Evolutionary conservation across 345 rosid species (phyloP).

Genomic region (Populus euphratica): DNA sequence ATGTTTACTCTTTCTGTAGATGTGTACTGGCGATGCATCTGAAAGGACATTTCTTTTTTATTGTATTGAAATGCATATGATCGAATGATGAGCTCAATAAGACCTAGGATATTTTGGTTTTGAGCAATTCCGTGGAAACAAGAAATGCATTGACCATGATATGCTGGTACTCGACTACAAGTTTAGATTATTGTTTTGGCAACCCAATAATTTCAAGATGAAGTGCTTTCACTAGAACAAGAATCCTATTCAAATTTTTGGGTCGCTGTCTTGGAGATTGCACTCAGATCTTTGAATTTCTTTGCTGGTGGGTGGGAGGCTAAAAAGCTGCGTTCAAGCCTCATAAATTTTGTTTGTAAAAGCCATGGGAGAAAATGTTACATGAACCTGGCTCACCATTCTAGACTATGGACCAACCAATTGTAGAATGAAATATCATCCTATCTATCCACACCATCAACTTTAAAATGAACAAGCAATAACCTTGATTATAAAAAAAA

Average conservation of each 20-base stretch:
- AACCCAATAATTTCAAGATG: background rate
- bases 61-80: background rate
- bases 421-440: no score
- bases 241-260: background rate
- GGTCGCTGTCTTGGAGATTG: constrained; percentile 2
- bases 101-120: background rate
- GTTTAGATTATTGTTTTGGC: background rate
- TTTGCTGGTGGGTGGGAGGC: background rate
- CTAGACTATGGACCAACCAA: no score
- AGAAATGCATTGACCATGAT: no score
- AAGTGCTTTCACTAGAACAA: background rate
- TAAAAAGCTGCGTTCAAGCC: background rate
- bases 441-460: no score
- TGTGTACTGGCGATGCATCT: background rate
- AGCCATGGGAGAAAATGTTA: no score
- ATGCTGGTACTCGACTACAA: background rate
- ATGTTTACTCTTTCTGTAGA: background rate
- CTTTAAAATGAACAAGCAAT: no score
- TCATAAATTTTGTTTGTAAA: background rate
- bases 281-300: background rate
- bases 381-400: no score
- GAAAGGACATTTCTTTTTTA: background rate
- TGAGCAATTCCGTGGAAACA: no score
- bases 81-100: background rate
- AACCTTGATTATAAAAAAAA: no score